Base-by-base conservation (phyloP, 2,329 filamentous ascomycete species). In the Trichophyton benhamiae region DNA sequence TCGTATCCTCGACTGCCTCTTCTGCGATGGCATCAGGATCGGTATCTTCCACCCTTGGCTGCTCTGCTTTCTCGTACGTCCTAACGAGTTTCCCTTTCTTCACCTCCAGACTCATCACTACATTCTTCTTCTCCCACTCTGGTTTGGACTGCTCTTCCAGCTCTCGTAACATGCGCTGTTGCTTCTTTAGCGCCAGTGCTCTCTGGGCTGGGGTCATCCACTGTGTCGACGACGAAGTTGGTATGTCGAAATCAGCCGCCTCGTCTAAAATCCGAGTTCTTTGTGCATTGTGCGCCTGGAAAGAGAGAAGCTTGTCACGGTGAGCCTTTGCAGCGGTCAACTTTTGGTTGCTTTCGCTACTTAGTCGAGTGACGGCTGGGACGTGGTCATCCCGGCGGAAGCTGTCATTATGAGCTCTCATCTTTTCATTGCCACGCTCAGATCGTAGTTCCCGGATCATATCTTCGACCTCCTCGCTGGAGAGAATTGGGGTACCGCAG, bases 221-320 rank as follows among this genome's bases (percentile, higher is more conserved):
- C 76, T 94, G 87, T 67, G 83, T 90, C 3, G 82, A 79, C 4
- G 84, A 83, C 36, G 77, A 75, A 60, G 74, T 76, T 0, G 85
- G 83, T 0, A 83, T 83, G 66, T 88, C 86, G 65, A 83, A 87
- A 69, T 89, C 86, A 0, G 86, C 84, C 0, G 90, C 91, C 75
- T 96, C 91, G 68, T 96, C 91, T 42, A 90, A 83, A 15, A 96
- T 87, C 15, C 86, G 89, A 1, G 91, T 96, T 49, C 91, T 81
- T 63, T 83, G 83, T 0, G 90, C 89, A 66, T 95, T 96, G 68
- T 95, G 86, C 0, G 88, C 85, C 72, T 96, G 91, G 71, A 90
- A 96, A 1, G 79, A 81, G 9, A 96, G 81, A 0, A 96, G 79
- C 68, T 83, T 88, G 71, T 96, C 91, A 15, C 91, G 80, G 68